phyloP scores from a whole-genome alignment of 2,329 filamentous ascomycete species.

The Diaporthe citri region DNA sequence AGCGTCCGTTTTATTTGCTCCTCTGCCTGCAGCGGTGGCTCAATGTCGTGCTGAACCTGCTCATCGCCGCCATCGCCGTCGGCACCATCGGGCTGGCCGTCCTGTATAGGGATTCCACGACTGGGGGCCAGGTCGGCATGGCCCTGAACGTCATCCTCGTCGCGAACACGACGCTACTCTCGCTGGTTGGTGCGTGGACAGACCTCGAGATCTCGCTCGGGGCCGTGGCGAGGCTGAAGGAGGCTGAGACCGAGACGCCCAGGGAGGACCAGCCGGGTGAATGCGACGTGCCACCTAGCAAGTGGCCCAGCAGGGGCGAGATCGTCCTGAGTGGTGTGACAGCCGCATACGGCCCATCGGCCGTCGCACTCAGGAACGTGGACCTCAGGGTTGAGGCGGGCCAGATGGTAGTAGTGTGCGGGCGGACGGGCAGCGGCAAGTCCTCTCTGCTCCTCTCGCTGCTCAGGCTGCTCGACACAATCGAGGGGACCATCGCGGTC shows the following conservation, averaged over 20 bases:
- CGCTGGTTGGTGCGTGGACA: constrained; percentile 51
- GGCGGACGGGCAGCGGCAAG: constrained; percentile 64
- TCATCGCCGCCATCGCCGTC: constrained; percentile 61
- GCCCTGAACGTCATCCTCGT: constrained; percentile 53
- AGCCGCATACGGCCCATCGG: constrained; percentile 47
- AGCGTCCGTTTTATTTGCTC: constrained; percentile 63
- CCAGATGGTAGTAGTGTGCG: constrained; percentile 64
- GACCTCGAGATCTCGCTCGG: constrained; percentile 53
- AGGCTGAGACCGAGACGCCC: constrained; percentile 45
- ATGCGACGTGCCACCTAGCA: constrained; percentile 19
- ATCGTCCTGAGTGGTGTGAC: constrained; percentile 47
- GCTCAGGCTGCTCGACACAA: constrained; percentile 61
- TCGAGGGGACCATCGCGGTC: constrained; percentile 57
- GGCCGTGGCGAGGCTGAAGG: constrained; percentile 50
- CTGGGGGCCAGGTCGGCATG: constrained; percentile 50
- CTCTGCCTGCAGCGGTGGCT: constrained; percentile 66
- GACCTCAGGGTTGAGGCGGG: constrained; percentile 53
- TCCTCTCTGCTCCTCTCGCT: constrained; percentile 59
- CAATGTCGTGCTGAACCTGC: constrained; percentile 62
- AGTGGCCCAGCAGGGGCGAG: constrained; percentile 48
- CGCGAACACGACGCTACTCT: constrained; percentile 51
- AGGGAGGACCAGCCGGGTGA: constrained; percentile 40
- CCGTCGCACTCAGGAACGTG: constrained; percentile 45
- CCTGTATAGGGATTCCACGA: constrained; percentile 41
- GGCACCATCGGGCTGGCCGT: constrained; percentile 47